A percentile compares a stretch with the other conserved stretches of the same genome.
Evolutionary conservation across 2,329 filamentous ascomycete genomes (phyloP).

Genomic region (Aspergillus persii): DNA sequence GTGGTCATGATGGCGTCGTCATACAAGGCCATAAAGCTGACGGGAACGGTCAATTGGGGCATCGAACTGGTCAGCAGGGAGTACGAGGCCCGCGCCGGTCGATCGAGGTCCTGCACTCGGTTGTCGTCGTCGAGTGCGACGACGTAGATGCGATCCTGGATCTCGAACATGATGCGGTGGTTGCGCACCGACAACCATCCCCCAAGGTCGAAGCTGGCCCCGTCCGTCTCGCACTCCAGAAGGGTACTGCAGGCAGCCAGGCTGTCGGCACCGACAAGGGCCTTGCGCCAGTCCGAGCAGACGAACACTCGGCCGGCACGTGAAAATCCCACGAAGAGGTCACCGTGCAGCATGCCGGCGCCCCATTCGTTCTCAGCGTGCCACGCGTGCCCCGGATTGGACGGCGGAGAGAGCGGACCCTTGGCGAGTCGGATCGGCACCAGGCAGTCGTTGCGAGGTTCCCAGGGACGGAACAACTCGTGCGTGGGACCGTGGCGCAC

Average conservation of each 20-base stretch:
- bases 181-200: slow-evolving; percentile 47
- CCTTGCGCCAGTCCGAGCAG: slow-evolving; percentile 45
- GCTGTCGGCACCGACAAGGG: slow-evolving; percentile 28
- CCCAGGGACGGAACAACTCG: slow-evolving; percentile 15
- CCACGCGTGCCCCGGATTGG: slow-evolving; percentile 24
- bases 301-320: slow-evolving; percentile 44
- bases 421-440: slow-evolving; percentile 25
- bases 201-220: slow-evolving; percentile 44
- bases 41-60: slow-evolving; percentile 41
- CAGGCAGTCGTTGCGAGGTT: slow-evolving; percentile 25
- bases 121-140: slow-evolving; percentile 39
- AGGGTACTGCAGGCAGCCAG: slow-evolving; percentile 31
- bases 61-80: slow-evolving; percentile 37
- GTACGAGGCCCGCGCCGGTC: slow-evolving; percentile 27
- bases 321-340: slow-evolving; percentile 46
- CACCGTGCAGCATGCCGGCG: slow-evolving; percentile 44
- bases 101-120: slow-evolving; percentile 20
- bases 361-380: slow-evolving; percentile 47
- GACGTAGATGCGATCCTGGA: slow-evolving; percentile 45
- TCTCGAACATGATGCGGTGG: slow-evolving; percentile 45
- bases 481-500: slow-evolving; percentile 22
- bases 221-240: slow-evolving; percentile 44
- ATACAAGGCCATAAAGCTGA: slow-evolving; percentile 49
- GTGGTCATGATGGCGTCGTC: slow-evolving; percentile 50
- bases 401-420: slow-evolving; percentile 26